Base-by-base conservation (phyloP, 179 eudicot species). In the Pouteria campechiana region DNA sequence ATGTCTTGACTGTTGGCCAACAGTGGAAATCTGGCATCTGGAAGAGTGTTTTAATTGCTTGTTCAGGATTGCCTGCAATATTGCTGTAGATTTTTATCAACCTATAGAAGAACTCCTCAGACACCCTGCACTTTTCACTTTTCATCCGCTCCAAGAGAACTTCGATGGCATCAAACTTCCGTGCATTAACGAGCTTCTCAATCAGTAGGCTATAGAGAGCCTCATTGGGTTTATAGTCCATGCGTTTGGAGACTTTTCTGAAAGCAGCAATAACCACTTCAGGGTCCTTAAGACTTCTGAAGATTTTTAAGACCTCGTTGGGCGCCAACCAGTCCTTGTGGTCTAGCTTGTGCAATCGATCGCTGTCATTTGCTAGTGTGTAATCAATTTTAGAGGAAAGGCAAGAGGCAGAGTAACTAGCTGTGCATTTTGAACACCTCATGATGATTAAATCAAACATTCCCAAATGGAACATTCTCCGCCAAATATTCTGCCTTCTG, bases 251-350 rank as follows among this genome's bases (percentile, higher is more conserved):
- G 54, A 79, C 52, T 21, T 85, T 83, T 7, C 55, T 14, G 0
- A 85, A 39, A 15, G 68, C 55, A 4, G 72, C 14, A 17, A 76
- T 74, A 1, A 79, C 56, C 30, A 61, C 55, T 57, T 48, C 57
- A 18, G 93, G 84, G 48, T 79, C 65, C 59, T 59, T 52, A 24
- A 73, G 74, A 11, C 48, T 40, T 28, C 56, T 61, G 61, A 89
- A 78, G 45, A 85, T 70, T 25, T 79, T 64, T 54, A 70, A 64
- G 14, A 72, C 63, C 57, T 89, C 78, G 33, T 55, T 69, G 22
- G 83, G 78, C 37, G 93, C 67, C 48, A 89, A 43, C 97, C 95
- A 89, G 43, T 89, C 95, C 64, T 72, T 78, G 58, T 73, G 83
- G 47, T 55, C 54, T 32, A 76, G 46, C 16, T 54, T 76, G 41